Evolutionary conservation across 169 alveolate genomes (phyloP).

Genomic region (Eimeria maxima): DNA sequence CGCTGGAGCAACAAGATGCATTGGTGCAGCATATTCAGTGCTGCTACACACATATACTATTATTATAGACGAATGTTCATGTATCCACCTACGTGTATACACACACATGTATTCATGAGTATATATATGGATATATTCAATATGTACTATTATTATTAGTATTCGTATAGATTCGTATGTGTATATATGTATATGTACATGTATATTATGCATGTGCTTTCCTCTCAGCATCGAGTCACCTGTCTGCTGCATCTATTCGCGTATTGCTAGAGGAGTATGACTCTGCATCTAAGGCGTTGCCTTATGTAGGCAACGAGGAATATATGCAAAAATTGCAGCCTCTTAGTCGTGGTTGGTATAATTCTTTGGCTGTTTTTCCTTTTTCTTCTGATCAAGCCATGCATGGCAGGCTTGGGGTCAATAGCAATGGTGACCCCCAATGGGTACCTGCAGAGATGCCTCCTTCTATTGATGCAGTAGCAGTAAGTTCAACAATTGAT

Average conservation of each 20-base stretch:
- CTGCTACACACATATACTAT: no score
- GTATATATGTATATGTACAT: not conserved
- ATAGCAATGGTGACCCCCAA: not conserved
- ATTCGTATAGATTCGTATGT: not conserved
- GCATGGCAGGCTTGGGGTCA: slow-evolving; percentile 72
- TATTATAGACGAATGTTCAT: no score
- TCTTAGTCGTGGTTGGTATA: slow-evolving; percentile 41
- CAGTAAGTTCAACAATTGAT: not conserved
- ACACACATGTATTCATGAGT: not conserved
- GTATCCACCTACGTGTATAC: not conserved
- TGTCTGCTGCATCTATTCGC: no score
- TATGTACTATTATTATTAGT: no score
- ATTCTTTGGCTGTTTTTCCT: slow-evolving; percentile 65
- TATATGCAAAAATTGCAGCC: not conserved
- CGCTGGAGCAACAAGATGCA: not conserved
- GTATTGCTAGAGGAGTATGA: not conserved
- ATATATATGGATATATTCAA: not conserved
- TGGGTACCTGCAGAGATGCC: slow-evolving; percentile 62
- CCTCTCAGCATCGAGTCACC: no score
- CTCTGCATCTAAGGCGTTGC: not conserved
- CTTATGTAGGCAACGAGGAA: not conserved
- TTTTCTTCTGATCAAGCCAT: not conserved
- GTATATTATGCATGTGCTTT: no score
- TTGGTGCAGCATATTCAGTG: no score
- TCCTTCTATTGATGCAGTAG: slow-evolving; percentile 18